Base-by-base conservation (phyloP, 805 yeast species). In the Huiozyma sinensis region DNA sequence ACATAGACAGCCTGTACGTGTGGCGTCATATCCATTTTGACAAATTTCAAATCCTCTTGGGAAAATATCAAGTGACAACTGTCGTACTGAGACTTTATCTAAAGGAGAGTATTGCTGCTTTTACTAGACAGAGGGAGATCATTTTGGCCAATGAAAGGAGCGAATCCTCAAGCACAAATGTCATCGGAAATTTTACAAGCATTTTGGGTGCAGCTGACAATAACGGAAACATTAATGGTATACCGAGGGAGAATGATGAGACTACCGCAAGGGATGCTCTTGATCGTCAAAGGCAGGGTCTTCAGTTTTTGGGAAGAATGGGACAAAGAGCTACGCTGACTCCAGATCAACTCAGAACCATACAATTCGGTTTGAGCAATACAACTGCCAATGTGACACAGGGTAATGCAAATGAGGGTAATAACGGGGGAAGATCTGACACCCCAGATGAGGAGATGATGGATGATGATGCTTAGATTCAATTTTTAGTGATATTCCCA, bases 61-160 rank as follows among this genome's bases (percentile, higher is more conserved):
- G 55, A 38, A 61, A 61, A 33, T 62, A 51, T 43, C 57, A 58
- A 44, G 45, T 60, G 4, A 54, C 65, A 1, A 58, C 66, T 2
- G 54, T 61, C 7, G 65, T 61, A 5, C 33, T 62, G 34, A 50
- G 66, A 33, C 42, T 62, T 6, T 59, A 61, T 41, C 45, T 62
- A 32, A 59, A 57, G 40, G 65, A 62, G 41, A 61, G 63, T 36
- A 55, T 62, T 7, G 54, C 64, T 1, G 46, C 58, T 6, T 42
- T 62, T 12, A 61, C 66, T 3, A 54, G 66, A 39, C 64, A 60
- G 40, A 51, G 65, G 42, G 66, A 62, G 42, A 38, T 58, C 28
- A 50, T 60, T 10, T 38, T 62, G 3, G 58, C 61, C 10, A 52
- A 52, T 37, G 58, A 57, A 43, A 49, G 63, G 39, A 46, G 43